phyloP scores from a whole-genome alignment of 2,329 filamentous ascomycete genomes.

The Xylaria sp. region DNA sequence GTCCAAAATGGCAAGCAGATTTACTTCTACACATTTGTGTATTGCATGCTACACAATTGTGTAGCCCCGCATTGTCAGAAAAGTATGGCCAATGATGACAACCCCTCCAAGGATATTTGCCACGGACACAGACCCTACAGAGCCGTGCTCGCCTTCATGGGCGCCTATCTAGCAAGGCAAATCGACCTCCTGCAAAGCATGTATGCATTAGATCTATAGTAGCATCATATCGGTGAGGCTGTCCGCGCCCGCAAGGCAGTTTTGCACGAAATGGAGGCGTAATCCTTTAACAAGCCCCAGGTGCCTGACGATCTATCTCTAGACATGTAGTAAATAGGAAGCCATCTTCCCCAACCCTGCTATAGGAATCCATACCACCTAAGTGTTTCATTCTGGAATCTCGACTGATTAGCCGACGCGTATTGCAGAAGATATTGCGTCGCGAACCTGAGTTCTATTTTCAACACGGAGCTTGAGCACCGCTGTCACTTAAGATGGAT shows the following conservation, averaged over 20 bases:
- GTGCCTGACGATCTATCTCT: neutral
- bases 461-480: neutral
- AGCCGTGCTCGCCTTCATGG: neutral
- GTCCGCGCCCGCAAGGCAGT: neutral
- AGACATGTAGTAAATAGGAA: neutral
- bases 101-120: neutral
- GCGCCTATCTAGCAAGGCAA: neutral
- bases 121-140: neutral
- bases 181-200: neutral
- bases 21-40: conserved; percentile 6
- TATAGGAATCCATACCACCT: neutral
- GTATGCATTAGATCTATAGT: neutral
- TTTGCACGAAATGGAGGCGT: neutral
- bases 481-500: neutral
- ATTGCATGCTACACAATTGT: neutral
- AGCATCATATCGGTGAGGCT: neutral
- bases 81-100: neutral
- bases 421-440: neutral
- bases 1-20: neutral
- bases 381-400: neutral
- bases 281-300: neutral
- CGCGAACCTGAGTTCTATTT: neutral
- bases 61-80: neutral
- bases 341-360: neutral
- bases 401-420: neutral